Base-by-base conservation (phyloP, 805 yeast genomes). In the Kodamaea fukazawae region DNA sequence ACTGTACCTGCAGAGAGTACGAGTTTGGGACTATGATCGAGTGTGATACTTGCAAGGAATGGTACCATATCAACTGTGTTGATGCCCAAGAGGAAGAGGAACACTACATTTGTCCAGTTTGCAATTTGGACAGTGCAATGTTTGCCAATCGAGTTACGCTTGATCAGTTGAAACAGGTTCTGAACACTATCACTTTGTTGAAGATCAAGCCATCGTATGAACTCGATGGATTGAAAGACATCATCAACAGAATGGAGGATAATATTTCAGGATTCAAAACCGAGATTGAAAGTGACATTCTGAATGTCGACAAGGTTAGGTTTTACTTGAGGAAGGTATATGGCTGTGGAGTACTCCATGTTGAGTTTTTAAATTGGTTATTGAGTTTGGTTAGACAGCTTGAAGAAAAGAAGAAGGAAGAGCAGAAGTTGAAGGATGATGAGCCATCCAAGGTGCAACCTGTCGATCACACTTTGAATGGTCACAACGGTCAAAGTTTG, bases 31-130 rank as follows among this genome's bases (percentile, higher is more conserved):
- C 75, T 0, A 82, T 82, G 86, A 76, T 81, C 32, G 83, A 77
- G 43, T 83, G 90, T 60, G 89, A 82, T 46, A 60, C 57, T 12
- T 84, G 91, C 56, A 67, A 73, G 38, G 87, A 82, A 50, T 82
- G 89, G 89, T 83, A 76, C 51, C 90, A 83, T 53, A 71, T 74
- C 33, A 60, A 58, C 11, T 83, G 90, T 57, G 65, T 83, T 32
- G 71, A 71, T 11, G 46, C 42, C 11, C 44, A 39, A 12, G 43
- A 37, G 12, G 29, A 43, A 7, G 57, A 54, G 16, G 66, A 58
- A 2, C 47, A 38, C 22, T 65, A 57, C 34, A 39, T 45, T 1
- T 63, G 69, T 46, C 67, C 69, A 4, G 43, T 61, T 4, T 64
- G 70, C 43, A 49, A 50, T 23, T 44, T 63, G 32, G 43, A 10